Conservation (phyloP, 73 alveolate species). For the Effrenium voratum region DNA sequence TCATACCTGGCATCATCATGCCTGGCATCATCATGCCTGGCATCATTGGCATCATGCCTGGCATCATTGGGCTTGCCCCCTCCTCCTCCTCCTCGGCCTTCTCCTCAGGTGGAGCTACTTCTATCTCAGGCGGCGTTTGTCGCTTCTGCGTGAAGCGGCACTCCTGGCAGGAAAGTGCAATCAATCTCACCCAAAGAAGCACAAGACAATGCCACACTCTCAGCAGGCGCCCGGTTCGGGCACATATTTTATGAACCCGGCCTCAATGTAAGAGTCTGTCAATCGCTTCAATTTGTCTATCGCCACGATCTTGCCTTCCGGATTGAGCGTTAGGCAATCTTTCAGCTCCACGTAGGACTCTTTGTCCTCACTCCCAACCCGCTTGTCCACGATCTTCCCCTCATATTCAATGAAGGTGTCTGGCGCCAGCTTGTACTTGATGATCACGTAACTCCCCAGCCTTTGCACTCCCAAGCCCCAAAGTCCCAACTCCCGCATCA, state of each 20-base stretch:
- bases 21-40: constrained; percentile 61
- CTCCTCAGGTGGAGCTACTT: constrained; percentile 37
- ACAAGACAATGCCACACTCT: neutral
- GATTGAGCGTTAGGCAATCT: constrained; percentile 65
- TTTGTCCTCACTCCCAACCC: constrained; percentile 87
- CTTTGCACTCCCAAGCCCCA: neutral
- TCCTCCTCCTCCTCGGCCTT: constrained; percentile 53
- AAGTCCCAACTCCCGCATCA: neutral
- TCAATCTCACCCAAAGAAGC: neutral
- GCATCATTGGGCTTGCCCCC: constrained; percentile 59
- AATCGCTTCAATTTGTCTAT: constrained; percentile 69
- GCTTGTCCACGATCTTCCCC: constrained; percentile 83
- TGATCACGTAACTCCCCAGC: constrained; percentile 81
- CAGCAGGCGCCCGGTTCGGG: neutral
- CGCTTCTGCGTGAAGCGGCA: constrained; percentile 88
- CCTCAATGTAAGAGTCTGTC: constrained; percentile 80
- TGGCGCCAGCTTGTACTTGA: constrained; percentile 71
- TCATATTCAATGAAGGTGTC: constrained; percentile 83
- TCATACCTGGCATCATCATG: constrained; percentile 67
- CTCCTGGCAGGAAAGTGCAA: neutral
- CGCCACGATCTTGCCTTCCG: constrained; percentile 63
- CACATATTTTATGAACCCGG: neutral
- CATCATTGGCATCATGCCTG: constrained; percentile 90
- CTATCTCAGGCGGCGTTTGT: constrained; percentile 41
- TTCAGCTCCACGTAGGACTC: constrained; percentile 85